These are phyloP conservation scores for Sporothrix variecibatus DNA, from an alignment of 2,329 filamentous ascomycete species.

Conservation along the genomic window DNA sequence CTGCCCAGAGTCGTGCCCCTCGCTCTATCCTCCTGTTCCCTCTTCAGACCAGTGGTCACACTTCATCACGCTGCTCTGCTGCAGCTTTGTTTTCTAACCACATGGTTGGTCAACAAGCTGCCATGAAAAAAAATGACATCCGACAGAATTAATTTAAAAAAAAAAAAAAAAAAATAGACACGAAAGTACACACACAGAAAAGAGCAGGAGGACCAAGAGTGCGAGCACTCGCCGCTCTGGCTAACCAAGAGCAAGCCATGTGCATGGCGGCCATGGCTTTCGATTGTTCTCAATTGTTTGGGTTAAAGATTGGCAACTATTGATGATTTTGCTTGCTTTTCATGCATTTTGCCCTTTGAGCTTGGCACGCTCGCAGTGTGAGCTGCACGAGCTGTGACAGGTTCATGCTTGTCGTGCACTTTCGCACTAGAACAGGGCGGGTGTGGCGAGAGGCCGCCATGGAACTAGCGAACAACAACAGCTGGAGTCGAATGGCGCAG, in stretches of 20 bases:
- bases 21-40: not conserved
- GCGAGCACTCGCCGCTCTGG: not conserved
- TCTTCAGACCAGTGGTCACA: not conserved
- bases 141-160: not conserved
- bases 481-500: not conserved
- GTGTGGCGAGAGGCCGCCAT: slow-evolving; percentile 18
- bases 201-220: not conserved
- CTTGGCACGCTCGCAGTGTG: not conserved
- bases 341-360: not conserved
- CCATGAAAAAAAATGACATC: not conserved
- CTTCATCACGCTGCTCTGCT: not conserved
- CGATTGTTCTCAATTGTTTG: not conserved
- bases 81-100: not conserved
- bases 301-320: not conserved
- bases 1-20: not conserved
- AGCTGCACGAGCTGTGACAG: not conserved
- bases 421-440: not conserved
- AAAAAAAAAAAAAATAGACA: not conserved
- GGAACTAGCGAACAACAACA: not conserved
- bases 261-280: not conserved
- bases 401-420: not conserved
- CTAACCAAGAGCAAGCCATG: not conserved
- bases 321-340: not conserved
- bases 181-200: too few relatives aligned
- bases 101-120: not conserved